phyloP scores from a whole-genome alignment of 1,284 basidiomycete genomes.

The Naganishia cerealis region DNA sequence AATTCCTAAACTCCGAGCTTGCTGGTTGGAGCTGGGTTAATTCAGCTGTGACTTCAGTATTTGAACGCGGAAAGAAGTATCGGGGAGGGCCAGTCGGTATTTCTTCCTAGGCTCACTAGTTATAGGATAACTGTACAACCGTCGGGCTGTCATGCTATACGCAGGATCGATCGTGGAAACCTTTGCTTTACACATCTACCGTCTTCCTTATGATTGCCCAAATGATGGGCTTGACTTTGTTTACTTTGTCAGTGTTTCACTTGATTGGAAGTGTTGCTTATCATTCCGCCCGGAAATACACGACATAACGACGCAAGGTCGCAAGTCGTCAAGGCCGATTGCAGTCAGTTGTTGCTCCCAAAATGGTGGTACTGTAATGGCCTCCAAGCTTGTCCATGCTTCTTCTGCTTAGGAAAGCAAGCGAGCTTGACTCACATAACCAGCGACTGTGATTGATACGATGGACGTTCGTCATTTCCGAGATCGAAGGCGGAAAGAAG shows the following conservation, averaged over 20 bases:
- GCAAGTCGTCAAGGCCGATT: not conserved
- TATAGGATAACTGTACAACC: not conserved
- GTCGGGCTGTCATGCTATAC: not conserved
- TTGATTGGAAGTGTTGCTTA: not conserved
- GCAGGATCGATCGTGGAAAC: no score
- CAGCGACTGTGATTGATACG: not conserved
- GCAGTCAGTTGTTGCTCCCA: not conserved
- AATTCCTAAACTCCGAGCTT: no score
- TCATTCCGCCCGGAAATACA: not conserved
- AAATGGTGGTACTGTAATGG: not conserved
- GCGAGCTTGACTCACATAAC: not conserved
- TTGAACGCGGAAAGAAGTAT: no score
- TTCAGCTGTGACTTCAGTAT: no score
- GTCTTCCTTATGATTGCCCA: slow-evolving; percentile 5
- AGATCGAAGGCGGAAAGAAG: slow-evolving; percentile 29
- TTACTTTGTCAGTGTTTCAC: slow-evolving; percentile 11
- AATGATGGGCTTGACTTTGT: slow-evolving; percentile 15
- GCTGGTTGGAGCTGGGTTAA: no score
- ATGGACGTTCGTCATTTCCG: slow-evolving; percentile 28
- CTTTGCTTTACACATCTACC: not conserved
- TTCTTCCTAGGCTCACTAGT: no score
- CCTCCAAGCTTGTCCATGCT: not conserved
- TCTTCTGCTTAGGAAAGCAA: not conserved
- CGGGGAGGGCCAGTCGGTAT: no score
- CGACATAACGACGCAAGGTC: not conserved